Evolutionary conservation across 345 rosid species (phyloP), one percentile per base, ranked within the genome.

Genomic region (Mallotus nudiflorus): DNA sequence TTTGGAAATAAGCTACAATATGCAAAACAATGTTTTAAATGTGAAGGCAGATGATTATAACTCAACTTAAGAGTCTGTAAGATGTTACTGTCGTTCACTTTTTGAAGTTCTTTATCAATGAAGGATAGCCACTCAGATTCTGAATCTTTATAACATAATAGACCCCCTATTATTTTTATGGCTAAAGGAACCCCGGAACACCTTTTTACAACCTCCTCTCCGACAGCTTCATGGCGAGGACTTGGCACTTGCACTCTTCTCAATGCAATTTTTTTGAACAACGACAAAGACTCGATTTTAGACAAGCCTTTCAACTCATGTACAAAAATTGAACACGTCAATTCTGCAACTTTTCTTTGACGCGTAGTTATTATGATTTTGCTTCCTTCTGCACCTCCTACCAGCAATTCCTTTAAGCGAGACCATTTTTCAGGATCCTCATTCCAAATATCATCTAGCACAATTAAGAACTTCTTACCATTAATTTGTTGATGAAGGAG

Each of bases 1-100:
- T 74, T 83, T 0, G 84, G 84, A 40, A 78, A 76, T 53, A 81
- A 70, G 3, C 79, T 68, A 63, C 87, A 83, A 20, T 73, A 73
- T 18, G 84, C 82, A 44, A 81, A 80, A 31, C 84, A 80, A 50
- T 69, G 66, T 51, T 80, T 83, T 62, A 77, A 60, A 56, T 59
- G 67, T 37, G 78, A 29, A 9, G 84, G 87, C 33, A 83, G 81
- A 33, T 33, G 51, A 49, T 75, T 74, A 1, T 73, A 83, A 66
- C 82, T 83, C 31, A 81, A 66, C 58, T 69, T 71, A 11, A 81
- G 75, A 3, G 66, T 71, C 0, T 72, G 52, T 24, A 78, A 59
- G 9, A 83, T 74, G 3, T 13, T 65, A 22, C 54, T 28, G 1
- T 71, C 11, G 7, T 19, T 1, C 9, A 27, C 6, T 13, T 18